A percentile compares a stretch with the other conserved stretches of the same genome.
These are phyloP conservation scores for Fusarium subtropicale DNA, from an alignment of 2,329 filamentous ascomycete species.

Conservation along the genomic window DNA sequence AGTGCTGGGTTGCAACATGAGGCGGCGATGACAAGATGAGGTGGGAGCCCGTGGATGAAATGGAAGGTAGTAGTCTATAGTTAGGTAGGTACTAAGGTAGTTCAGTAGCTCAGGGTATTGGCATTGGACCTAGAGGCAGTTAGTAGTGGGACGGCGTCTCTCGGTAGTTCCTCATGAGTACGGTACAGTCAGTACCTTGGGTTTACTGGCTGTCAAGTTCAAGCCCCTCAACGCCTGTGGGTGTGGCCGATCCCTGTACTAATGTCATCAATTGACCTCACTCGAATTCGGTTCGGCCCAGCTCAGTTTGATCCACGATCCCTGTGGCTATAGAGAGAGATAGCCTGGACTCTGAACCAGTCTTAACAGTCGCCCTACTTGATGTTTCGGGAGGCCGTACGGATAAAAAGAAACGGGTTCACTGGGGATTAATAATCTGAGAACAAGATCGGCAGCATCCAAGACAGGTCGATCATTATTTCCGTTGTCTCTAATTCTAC, in stretches of 20 bases:
- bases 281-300: not conserved
- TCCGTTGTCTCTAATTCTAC: not conserved
- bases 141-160: not conserved
- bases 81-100: not conserved
- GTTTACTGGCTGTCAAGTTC: not conserved
- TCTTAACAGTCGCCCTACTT: not conserved
- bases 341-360: not conserved
- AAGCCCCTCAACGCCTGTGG: not conserved
- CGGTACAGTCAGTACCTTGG: too few species aligned
- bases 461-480: not conserved
- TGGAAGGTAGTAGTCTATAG: not conserved
- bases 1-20: not conserved
- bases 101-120: not conserved
- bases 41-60: not conserved
- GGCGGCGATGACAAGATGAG: not conserved
- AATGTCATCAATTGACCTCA: not conserved
- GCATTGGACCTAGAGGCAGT: not conserved
- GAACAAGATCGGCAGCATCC: not conserved
- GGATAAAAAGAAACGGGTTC: not conserved
- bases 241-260: not conserved
- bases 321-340: not conserved
- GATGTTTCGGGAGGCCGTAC: not conserved
- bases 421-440: constrained; percentile 21
- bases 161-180: not conserved
- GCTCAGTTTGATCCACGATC: not conserved